Evolutionary conservation across 192 early-diverging fungal genomes (phyloP).

Genomic region (Physocladia obscura): DNA sequence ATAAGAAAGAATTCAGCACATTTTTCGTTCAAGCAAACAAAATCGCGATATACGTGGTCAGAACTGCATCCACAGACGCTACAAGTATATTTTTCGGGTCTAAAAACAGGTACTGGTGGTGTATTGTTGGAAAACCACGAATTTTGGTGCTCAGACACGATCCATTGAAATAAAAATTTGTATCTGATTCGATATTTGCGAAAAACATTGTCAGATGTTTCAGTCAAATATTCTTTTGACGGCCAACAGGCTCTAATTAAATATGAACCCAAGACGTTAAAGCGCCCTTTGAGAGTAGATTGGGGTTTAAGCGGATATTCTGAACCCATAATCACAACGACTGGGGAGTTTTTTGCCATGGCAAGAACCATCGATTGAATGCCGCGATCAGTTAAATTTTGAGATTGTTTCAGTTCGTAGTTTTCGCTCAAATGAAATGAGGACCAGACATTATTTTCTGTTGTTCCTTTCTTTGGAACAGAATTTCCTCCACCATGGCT

Average conservation of each 20-base stretch:
- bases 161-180: constrained; percentile 22
- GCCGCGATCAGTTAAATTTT: not conserved
- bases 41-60: not conserved
- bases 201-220: not conserved
- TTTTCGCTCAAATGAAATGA: not conserved
- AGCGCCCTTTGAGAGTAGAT: not conserved
- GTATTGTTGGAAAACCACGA: not conserved
- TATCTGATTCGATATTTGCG: constrained; percentile 15
- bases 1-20: constrained; percentile 7
- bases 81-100: not conserved
- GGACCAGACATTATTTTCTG: not conserved
- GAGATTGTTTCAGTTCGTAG: not conserved
- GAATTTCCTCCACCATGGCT: constrained; percentile 10
- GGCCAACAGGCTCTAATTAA: constrained; percentile 2
- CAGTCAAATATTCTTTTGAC: not conserved
- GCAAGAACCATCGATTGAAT: not conserved
- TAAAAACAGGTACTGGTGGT: not conserved
- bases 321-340: constrained; percentile 17
- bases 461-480: not conserved
- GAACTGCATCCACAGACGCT: not conserved
- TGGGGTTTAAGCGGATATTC: not conserved
- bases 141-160: not conserved
- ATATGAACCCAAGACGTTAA: constrained; percentile 7
- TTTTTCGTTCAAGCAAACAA: not conserved
- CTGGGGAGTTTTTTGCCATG: not conserved